These are phyloP conservation scores for Myotisia sp. DNA, from an alignment of 2,329 filamentous ascomycete genomes.

Conservation along the genomic window DNA sequence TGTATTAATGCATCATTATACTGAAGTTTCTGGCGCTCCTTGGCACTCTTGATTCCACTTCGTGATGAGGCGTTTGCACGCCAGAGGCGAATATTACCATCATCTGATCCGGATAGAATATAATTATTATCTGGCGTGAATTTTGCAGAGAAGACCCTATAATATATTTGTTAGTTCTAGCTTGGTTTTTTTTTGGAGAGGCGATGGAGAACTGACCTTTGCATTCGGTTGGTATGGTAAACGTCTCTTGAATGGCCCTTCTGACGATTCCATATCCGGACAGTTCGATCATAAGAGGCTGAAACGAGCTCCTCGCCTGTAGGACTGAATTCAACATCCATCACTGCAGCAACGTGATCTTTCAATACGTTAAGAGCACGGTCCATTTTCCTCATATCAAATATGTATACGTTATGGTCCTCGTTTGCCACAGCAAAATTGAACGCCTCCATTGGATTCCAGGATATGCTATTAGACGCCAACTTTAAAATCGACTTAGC, in stretches of 20 bases:
- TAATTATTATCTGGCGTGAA: slow-evolving; percentile 88
- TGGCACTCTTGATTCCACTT: slow-evolving; percentile 70
- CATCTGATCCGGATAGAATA: slow-evolving; percentile 78
- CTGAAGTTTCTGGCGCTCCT: slow-evolving; percentile 75
- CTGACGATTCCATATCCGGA: slow-evolving; percentile 70
- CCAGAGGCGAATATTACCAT: slow-evolving; percentile 86
- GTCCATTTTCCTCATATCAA: slow-evolving; percentile 85
- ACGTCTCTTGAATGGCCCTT: slow-evolving; percentile 78
- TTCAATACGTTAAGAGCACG: slow-evolving; percentile 80
- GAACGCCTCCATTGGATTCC: slow-evolving; percentile 96
- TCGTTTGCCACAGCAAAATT: slow-evolving; percentile 89
- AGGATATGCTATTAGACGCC: slow-evolving; percentile 67
- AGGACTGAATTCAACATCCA: slow-evolving; percentile 91
- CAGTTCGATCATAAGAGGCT: slow-evolving; percentile 74
- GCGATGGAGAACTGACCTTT: slow-evolving; percentile 42
- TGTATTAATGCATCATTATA: slow-evolving; percentile 77
- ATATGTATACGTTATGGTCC: slow-evolving; percentile 85
- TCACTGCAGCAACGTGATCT: slow-evolving; percentile 80
- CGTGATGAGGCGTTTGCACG: slow-evolving; percentile 70
- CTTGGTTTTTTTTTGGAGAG: neutral
- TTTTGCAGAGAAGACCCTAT: slow-evolving; percentile 61
- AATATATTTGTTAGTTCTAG: slow-evolving; percentile 6
- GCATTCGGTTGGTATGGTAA: slow-evolving; percentile 97
- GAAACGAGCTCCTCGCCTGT: slow-evolving; percentile 89
- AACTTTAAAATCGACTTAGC: slow-evolving; percentile 70